Percentiles rank a stretch among this genome's conserved stretches.
Conservation (phyloP, 164 flowering plant species). For the Echeveria elegans region DNA sequence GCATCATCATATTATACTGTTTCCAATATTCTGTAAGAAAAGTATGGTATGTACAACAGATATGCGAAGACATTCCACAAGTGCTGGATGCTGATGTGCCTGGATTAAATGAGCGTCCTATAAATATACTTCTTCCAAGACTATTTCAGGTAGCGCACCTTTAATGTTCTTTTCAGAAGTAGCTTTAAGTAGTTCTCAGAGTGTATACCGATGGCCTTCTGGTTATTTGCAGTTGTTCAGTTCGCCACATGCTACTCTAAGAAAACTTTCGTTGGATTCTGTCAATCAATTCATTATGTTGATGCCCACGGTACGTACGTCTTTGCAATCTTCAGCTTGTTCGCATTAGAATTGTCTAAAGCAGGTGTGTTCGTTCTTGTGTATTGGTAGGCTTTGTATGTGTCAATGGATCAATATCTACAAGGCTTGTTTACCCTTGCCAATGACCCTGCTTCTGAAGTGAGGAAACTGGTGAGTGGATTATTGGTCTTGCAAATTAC, state of each 20-base stretch:
- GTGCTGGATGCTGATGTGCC: constrained; percentile 84
- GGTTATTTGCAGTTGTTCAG: constrained; percentile 64
- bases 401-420: constrained; percentile 85
- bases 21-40: background rate
- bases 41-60: constrained; percentile 34
- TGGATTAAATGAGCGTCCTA: constrained; percentile 85
- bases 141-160: constrained; percentile 51
- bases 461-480: constrained; percentile 83
- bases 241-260: constrained; percentile 72
- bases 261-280: constrained; percentile 84
- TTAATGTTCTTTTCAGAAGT: background rate
- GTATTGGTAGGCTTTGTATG: constrained; percentile 56
- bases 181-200: background rate
- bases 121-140: constrained; percentile 76
- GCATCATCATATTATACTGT: background rate
- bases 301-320: constrained; percentile 80
- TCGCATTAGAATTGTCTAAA: constrained; percentile 2
- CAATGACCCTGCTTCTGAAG: constrained; percentile 72
- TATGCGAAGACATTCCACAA: constrained; percentile 96
- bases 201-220: background rate
- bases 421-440: constrained; percentile 93
- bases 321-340: background rate
- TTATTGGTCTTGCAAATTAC: background rate
- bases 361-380: constrained; percentile 1
- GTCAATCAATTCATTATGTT: constrained; percentile 88